Evolutionary conservation across 2,329 filamentous ascomycete genomes (phyloP), one percentile per base, ranked within the genome.

Genomic region (Colletotrichum cordylinicola): DNA sequence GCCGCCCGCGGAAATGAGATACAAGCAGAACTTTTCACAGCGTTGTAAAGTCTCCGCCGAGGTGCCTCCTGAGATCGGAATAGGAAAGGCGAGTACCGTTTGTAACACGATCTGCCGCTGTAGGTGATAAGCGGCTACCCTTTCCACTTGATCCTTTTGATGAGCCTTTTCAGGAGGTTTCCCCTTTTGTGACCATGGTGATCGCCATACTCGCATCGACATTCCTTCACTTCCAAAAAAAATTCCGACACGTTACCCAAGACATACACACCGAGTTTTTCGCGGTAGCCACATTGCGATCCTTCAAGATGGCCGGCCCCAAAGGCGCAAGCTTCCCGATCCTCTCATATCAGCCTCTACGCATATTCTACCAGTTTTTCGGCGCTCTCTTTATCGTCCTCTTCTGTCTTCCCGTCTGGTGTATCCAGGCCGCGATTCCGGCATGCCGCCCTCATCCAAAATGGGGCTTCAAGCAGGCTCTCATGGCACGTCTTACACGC

Each of bases 381-480:
- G 35, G 70, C 16, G 27, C 6, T 13, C 27, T 72, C 12, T 37
- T 68, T 29, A 72, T 72, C 16, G 29, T 72, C 21, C 37, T 72
- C 16, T 48, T 60, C 3, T n/a, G 70, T 35, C 21, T 68, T 12
- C 70, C 70, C 6, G 6, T 72, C 16, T 72, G 70, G 70, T 27
- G 13, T 21, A 12, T 72, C 37, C 52, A 55, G 70, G 70, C 70
- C 8, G 35, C 67, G 21, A 33, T 72, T 33, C 64, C 70, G 6
- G 27, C 64, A 15, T 72, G 64, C 64, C 70, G 64, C 12, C 64
- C 70, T 61, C 70, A 72, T 10, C 70, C 70, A 12, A 72, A 67
- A 60, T 72, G 70, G 70, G 48, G 62, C 35, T 72, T 72, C 62
- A 72, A 72, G 27, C 70, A 72, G 15, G 33, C 70, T 33, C 62